Evolutionary conservation across 805 yeast genomes (phyloP).

Genomic region (Lipomyces lipofer): DNA sequence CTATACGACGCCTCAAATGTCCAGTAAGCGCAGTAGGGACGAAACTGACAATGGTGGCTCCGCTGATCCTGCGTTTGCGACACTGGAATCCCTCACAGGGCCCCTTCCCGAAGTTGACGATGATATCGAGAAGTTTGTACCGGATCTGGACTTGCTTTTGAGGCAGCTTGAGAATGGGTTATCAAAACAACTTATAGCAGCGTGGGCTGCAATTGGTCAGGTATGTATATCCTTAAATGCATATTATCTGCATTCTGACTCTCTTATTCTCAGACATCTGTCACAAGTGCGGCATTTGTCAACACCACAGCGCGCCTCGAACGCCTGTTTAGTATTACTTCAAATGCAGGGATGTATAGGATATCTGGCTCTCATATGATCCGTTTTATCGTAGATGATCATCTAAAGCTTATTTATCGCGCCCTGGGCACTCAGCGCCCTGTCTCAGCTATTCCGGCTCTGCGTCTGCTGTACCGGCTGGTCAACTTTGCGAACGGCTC

Average conservation of each 20-base stretch:
- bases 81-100: constrained; percentile 5
- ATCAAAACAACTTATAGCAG: constrained; percentile 14
- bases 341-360: neutral
- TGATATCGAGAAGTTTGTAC: neutral
- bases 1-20: no score
- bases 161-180: constrained; percentile 18
- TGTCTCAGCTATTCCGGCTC: constrained; percentile 58
- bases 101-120: neutral
- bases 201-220: constrained; percentile 18
- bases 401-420: constrained; percentile 66
- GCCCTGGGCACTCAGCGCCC: constrained; percentile 61
- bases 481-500: constrained; percentile 52
- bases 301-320: constrained; percentile 7
- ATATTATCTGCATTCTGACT: neutral
- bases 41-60: no score
- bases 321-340: neutral
- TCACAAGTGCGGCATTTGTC: constrained; percentile 8
- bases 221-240: constrained; percentile 5
- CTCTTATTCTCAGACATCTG: constrained; percentile 8
- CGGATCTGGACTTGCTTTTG: neutral
- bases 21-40: no score
- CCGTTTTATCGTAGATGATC: constrained; percentile 54
- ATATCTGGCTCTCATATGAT: constrained; percentile 40
- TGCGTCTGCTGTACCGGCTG: constrained; percentile 57
- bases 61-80: constrained; percentile 18